These are phyloP conservation scores for Brassica rapa DNA, from an alignment of 345 rosid species.

Conservation along the genomic window DNA sequence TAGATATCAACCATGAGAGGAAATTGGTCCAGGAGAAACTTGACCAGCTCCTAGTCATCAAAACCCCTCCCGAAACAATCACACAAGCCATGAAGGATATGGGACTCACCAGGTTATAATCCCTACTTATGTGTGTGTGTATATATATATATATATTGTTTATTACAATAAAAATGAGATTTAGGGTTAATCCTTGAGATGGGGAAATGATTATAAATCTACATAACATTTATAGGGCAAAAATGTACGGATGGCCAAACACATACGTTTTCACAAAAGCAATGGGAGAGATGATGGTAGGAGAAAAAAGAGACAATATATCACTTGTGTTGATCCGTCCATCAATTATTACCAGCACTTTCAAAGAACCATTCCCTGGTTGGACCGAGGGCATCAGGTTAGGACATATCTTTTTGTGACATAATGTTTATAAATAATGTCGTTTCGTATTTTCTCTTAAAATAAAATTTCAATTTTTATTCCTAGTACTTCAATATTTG, in stretches of 20 bases:
- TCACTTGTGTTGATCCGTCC: conserved; percentile 51
- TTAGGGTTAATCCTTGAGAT: neutral
- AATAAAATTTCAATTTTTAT: neutral
- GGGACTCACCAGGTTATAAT: conserved; percentile 58
- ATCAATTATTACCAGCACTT: conserved; percentile 51
- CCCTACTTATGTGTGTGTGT: neutral
- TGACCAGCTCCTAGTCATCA: conserved; percentile 43
- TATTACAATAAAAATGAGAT: neutral
- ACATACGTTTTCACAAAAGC: conserved; percentile 59
- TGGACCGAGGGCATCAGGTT: conserved; percentile 63
- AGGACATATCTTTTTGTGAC: neutral
- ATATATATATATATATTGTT: neutral
- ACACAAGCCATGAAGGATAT: conserved; percentile 58
- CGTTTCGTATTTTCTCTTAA: neutral
- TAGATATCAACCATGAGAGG: conserved; percentile 57
- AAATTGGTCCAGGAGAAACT: conserved; percentile 49
- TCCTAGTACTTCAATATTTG: neutral
- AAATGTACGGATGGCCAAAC: conserved; percentile 57
- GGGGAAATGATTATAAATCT: neutral
- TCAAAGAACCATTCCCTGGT: conserved; percentile 61
- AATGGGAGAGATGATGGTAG: conserved; percentile 58
- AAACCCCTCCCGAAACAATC: conserved; percentile 47
- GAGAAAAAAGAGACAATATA: conserved; percentile 41
- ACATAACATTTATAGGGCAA: conserved; percentile 42
- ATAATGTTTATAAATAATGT: neutral